Base-by-base conservation (phyloP, 2,329 filamentous ascomycete species). In the Thelonectria discophora region DNA sequence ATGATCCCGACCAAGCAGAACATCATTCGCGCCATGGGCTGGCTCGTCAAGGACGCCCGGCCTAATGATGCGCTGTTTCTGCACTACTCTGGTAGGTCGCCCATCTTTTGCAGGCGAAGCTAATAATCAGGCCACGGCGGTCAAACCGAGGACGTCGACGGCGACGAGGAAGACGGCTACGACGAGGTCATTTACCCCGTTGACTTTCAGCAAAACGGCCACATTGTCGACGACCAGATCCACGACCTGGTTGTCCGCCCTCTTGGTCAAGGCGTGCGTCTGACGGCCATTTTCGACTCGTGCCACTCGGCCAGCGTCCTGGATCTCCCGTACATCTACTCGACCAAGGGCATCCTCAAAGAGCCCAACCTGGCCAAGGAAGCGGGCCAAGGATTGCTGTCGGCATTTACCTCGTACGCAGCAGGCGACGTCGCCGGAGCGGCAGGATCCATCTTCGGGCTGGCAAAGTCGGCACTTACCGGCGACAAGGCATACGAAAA, bases 401-500 rank as follows among this genome's bases (percentile, higher is more conserved):
- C 86, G 64, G 86, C 93, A 71, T 87, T 97, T 34, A 88, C 86
- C 21, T 88, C 90, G 15, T 97, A 97, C 77, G 89, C 91, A 53
- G 86, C 89, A 67, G 94, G 94, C 70, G 93, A 98, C 76, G 82
- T 97, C 69, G 86, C 88, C 61, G 88, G 92, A 65, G 93, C 97
- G 76, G 88, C 93, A 30, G 89, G 85, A 60, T 90, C 90, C 47
- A 86, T 95, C n/a, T 88, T 94, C 75, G 88, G 88, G 47, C 86
- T 98, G 73, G 88, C 96, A 78, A 97, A 97, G 83, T 91, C 93
- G 75, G 93, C 93, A 17, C 90, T 92, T 20, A 86, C 81, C 62
- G 94, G 94, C 68, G 89, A 95, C 68, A 87, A 90, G 37, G 89
- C 90, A 17, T 90, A 93, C 77, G 86, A 96, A 79, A 89, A 88